Conservation (phyloP, 169 alveolate genomes). For the Plasmodium berghei region DNA sequence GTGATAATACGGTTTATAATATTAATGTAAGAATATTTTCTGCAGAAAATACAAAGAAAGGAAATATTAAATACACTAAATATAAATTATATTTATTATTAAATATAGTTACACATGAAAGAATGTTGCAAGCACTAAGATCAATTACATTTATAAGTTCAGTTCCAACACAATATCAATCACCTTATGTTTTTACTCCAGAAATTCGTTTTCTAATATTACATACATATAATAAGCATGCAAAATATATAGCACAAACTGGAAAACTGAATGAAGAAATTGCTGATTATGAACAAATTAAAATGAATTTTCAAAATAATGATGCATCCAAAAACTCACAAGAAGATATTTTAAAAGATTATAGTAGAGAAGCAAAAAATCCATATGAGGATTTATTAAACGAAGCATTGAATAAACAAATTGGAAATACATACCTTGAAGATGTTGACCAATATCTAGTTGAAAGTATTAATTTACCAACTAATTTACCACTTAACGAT, state of each 20-base stretch:
- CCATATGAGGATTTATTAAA: conserved; percentile 72
- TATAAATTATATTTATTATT: conserved; percentile 57
- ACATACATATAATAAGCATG: conserved; percentile 62
- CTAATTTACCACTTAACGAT: conserved; percentile 80
- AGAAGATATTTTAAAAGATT: conserved; percentile 60
- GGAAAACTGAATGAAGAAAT: conserved; percentile 65
- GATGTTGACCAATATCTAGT: conserved; percentile 56
- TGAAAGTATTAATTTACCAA: conserved; percentile 75
- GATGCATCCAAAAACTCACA: conserved; percentile 33
- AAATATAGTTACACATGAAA: conserved; percentile 75
- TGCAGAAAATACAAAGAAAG: conserved; percentile 72
- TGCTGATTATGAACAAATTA: conserved; percentile 45
- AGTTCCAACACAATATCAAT: conserved; percentile 67
- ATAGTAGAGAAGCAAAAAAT: conserved; percentile 55
- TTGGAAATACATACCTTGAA: conserved; percentile 60
- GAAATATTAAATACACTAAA: conserved; percentile 64
- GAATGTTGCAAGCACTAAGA: conserved; percentile 84
- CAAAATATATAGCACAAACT: conserved; percentile 64
- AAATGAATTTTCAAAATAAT: conserved; percentile 61
- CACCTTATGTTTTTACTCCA: conserved; percentile 74
- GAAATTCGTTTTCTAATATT: conserved; percentile 67
- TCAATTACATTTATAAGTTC: conserved; percentile 79
- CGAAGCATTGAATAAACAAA: conserved; percentile 68
- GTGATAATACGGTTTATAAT: conserved; percentile 55
- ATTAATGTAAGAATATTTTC: conserved; percentile 70